These are phyloP conservation scores for Phialocephala sp. DNA, from an alignment of 2,329 filamentous ascomycete genomes.

Conservation along the genomic window DNA sequence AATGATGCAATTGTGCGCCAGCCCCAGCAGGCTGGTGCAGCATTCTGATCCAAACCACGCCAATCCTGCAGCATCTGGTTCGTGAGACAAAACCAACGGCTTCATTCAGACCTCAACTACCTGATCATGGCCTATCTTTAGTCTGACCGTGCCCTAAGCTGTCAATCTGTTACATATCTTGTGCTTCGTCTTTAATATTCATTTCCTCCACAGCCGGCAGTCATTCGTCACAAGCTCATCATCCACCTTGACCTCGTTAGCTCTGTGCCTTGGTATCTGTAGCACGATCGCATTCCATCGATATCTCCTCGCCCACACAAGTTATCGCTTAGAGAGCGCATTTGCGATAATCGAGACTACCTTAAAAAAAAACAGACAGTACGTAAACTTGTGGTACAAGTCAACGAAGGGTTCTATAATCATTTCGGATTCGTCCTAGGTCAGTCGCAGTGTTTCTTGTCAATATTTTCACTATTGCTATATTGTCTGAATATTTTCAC, in stretches of 20 bases:
- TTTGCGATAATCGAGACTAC: not conserved
- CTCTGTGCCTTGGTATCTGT: not conserved
- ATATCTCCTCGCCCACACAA: not conserved
- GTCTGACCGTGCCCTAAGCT: not conserved
- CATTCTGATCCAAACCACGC: not conserved
- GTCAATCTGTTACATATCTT: slow-evolving; percentile 9
- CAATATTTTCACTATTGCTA: not conserved
- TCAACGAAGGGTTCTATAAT: too few species aligned
- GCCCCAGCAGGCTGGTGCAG: not conserved
- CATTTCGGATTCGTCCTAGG: not conserved
- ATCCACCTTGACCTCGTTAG: not conserved
- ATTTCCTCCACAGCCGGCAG: not conserved
- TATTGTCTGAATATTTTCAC: not conserved
- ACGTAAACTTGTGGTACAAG: not conserved
- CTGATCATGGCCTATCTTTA: not conserved
- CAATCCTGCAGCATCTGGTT: not conserved
- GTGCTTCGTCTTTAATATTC: not conserved
- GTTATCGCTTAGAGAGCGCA: not conserved
- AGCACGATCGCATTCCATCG: not conserved
- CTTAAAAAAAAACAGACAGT: too few species aligned
- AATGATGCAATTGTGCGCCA: slow-evolving; percentile 5
- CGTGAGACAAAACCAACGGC: not conserved
- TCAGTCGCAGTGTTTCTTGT: not conserved
- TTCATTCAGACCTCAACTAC: not conserved
- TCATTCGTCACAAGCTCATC: not conserved